Percentiles rank a stretch among this genome's conserved stretches.
These are phyloP conservation scores for Erythrophleum ivorense DNA, from an alignment of 331 rosid species.

Conservation along the genomic window DNA sequence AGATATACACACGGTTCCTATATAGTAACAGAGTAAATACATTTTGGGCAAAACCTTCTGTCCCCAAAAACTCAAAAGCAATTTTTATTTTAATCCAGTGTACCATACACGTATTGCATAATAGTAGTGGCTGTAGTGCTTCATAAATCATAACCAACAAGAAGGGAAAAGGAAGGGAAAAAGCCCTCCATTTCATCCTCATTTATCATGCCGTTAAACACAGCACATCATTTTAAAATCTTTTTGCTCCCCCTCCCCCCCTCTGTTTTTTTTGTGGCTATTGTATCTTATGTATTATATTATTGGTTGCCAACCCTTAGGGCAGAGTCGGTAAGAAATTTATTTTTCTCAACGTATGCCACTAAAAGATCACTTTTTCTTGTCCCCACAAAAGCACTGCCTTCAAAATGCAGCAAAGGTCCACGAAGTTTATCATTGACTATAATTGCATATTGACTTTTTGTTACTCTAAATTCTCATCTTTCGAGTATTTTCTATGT, in stretches of 20 bases:
- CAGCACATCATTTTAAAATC: neutral
- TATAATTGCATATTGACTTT: conserved; percentile 24
- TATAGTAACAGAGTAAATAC: neutral
- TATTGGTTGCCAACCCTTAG: conserved; percentile 4
- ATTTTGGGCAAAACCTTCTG: neutral
- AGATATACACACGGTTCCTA: neutral
- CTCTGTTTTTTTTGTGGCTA: neutral
- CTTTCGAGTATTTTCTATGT: too few species aligned
- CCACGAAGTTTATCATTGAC: conserved; percentile 21
- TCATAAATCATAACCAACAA: neutral
- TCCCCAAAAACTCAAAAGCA: neutral
- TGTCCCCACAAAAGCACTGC: conserved; percentile 35
- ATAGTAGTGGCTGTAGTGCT: neutral
- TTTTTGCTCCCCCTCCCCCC: neutral
- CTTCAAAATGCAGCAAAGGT: conserved; percentile 34
- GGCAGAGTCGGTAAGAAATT: conserved; percentile 17
- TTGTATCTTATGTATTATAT: conserved; percentile 4
- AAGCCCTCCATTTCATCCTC: conserved; percentile 10
- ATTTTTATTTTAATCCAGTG: neutral
- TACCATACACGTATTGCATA: neutral
- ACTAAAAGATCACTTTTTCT: neutral
- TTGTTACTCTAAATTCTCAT: conserved; percentile 18
- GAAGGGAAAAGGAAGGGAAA: neutral
- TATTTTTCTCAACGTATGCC: conserved; percentile 23
- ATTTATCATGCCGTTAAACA: conserved; percentile 4